Conservation (phyloP, 106 monocot genomes). For the Apostasia ramifera region DNA sequence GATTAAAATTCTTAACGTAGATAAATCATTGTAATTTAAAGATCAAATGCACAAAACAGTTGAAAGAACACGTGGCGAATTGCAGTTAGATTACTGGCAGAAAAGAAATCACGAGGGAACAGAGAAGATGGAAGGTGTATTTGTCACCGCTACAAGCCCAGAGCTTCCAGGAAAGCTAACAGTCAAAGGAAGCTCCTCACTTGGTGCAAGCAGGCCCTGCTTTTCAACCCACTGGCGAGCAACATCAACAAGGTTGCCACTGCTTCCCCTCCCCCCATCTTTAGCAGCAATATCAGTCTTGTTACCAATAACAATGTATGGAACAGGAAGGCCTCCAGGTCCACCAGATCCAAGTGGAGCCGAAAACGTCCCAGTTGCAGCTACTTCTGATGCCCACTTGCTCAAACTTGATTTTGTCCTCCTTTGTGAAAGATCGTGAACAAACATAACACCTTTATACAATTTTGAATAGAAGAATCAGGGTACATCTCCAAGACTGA, state of each 20-base stretch:
- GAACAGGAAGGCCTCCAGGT: conserved; percentile 88
- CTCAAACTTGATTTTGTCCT: conserved; percentile 71
- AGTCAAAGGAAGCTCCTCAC: conserved; percentile 79
- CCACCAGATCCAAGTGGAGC: conserved; percentile 73
- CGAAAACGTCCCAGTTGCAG: conserved; percentile 72
- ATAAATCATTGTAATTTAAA: too few relatives aligned
- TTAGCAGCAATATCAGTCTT: conserved; percentile 71
- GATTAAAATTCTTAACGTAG: too few relatives aligned
- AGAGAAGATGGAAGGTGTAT: neutral
- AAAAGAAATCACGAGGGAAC: neutral
- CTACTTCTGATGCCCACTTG: conserved; percentile 81
- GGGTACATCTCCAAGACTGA: neutral
- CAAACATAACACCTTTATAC: conserved; percentile 77
- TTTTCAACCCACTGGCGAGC: conserved; percentile 98
- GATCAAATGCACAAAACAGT: too few relatives aligned
- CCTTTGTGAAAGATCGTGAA: conserved; percentile 90
- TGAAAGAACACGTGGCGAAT: too few relatives aligned
- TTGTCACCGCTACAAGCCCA: conserved; percentile 53
- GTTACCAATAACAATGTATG: conserved; percentile 82
- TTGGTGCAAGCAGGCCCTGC: conserved; percentile 79
- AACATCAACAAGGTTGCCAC: conserved; percentile 96
- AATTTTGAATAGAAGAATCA: conserved; percentile 3
- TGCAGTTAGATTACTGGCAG: too few relatives aligned
- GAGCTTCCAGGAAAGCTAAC: conserved; percentile 70
- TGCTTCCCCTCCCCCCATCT: conserved; percentile 68